phyloP scores from a whole-genome alignment of 2,329 filamentous ascomycete species.

The Alternaria solani region DNA sequence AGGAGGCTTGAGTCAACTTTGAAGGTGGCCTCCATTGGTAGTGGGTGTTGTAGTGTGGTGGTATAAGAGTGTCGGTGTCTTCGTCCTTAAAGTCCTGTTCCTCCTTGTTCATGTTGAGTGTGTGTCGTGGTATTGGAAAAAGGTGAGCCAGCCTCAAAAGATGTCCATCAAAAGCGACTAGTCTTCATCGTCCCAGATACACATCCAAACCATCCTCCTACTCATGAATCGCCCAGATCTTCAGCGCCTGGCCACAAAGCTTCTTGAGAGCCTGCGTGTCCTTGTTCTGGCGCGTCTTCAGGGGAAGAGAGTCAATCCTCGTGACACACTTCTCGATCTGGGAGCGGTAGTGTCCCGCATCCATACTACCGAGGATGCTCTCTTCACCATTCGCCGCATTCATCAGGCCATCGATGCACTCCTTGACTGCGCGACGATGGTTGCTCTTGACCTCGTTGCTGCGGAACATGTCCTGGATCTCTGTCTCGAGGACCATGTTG shows the following conservation, averaged over 20 bases:
- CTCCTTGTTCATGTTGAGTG: neutral
- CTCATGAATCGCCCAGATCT: conserved; percentile 7
- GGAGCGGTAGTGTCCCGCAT: conserved; percentile 1
- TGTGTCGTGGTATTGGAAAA: neutral
- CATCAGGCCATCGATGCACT: neutral
- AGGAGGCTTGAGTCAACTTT: neutral
- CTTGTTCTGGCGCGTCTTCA: neutral
- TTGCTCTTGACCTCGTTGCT: neutral
- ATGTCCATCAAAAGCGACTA: neutral
- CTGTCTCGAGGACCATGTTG: conserved; percentile 3
- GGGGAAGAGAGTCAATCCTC: conserved; percentile 1
- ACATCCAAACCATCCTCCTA: neutral
- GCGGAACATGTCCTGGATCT: conserved; percentile 5
- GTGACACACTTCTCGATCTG: conserved; percentile 7
- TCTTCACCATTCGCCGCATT: conserved; percentile 4
- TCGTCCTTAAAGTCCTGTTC: neutral
- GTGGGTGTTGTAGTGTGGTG: neutral
- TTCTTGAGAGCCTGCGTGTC: conserved; percentile 7
- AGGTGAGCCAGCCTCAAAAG: accelerated
- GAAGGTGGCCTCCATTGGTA: neutral
- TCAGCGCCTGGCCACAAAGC: conserved; percentile 7
- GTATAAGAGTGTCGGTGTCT: neutral
- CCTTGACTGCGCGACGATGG: neutral
- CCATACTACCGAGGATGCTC: conserved; percentile 2
- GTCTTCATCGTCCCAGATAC: neutral